Percentiles rank a stretch among this genome's conserved stretches.
These are phyloP conservation scores for Diaporthe ilicicola DNA, from an alignment of 2,329 filamentous ascomycete genomes.

Conservation along the genomic window DNA sequence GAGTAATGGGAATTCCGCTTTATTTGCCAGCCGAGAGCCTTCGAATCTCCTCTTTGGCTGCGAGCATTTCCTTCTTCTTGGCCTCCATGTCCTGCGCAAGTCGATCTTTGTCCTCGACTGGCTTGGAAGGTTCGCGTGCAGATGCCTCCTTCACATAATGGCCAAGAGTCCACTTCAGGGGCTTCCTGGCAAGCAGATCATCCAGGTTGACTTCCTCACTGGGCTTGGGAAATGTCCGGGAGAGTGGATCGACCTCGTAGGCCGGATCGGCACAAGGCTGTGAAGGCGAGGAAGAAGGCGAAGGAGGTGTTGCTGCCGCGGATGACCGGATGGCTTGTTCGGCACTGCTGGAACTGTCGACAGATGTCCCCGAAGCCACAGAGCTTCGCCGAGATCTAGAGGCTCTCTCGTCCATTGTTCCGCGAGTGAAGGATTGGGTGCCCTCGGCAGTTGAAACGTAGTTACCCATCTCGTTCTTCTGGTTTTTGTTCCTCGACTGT, in stretches of 20 bases:
- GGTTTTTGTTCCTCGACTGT: background rate
- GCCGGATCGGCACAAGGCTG: background rate
- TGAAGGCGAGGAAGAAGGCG: background rate
- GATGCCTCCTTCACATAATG: constrained; percentile 42
- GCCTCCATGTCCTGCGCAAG: constrained; percentile 53
- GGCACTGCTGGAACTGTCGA: constrained; percentile 14
- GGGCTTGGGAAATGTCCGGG: constrained; percentile 52
- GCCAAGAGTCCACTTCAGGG: constrained; percentile 50
- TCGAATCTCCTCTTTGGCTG: constrained; percentile 42
- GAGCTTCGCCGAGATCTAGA: constrained; percentile 30
- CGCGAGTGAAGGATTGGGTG: background rate
- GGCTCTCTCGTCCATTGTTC: background rate
- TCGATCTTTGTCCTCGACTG: constrained; percentile 44
- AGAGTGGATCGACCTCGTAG: constrained; percentile 43
- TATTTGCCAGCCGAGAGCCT: constrained; percentile 14
- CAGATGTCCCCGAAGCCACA: constrained; percentile 22
- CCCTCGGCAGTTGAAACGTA: constrained; percentile 16
- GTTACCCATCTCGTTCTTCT: constrained; percentile 15
- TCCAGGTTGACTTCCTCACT: constrained; percentile 49
- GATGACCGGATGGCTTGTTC: constrained; percentile 19
- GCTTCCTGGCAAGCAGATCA: constrained; percentile 53
- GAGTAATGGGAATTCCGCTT: background rate
- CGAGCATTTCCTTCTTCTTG: constrained; percentile 57
- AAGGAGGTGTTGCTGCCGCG: background rate
- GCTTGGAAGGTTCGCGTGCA: constrained; percentile 38